Evolutionary conservation across 768 basidiomycete genomes (phyloP).

Genomic region (Termitomyces sp.): DNA sequence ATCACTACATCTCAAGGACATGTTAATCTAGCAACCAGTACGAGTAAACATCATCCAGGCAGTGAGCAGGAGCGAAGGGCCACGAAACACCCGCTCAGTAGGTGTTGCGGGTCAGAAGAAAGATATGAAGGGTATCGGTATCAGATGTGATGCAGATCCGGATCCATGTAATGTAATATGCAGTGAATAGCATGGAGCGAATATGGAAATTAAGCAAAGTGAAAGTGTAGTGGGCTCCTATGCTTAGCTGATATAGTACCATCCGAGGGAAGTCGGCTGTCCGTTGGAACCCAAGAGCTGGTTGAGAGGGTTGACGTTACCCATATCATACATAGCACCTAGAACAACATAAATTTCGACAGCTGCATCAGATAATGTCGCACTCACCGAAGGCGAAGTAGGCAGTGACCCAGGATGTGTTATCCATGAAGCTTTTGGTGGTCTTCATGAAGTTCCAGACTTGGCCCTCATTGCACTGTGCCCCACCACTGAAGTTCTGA

Average conservation of each 20-base stretch:
- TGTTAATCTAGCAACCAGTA: conserved; percentile 16
- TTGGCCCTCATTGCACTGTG: conserved; percentile 34
- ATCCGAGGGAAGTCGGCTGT: conserved; percentile 48
- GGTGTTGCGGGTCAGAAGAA: conserved; percentile 14
- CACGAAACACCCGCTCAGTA: conserved; percentile 14
- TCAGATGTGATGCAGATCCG: conserved; percentile 12
- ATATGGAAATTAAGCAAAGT: not conserved
- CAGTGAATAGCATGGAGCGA: conserved; percentile 4
- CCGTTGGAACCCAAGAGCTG: conserved; percentile 42
- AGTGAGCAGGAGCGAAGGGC: conserved; percentile 12
- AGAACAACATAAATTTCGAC: not conserved
- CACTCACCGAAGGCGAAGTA: conserved; percentile 62
- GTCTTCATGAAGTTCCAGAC: conserved; percentile 44
- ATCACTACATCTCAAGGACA: conserved; percentile 12
- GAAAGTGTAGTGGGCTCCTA: not conserved
- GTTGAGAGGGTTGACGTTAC: conserved; percentile 52
- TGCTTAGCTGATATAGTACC: conserved; percentile 37
- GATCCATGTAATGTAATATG: conserved; percentile 1
- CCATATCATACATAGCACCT: conserved; percentile 55
- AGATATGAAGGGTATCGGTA: conserved; percentile 9
- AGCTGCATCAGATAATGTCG: not conserved
- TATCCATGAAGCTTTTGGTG: conserved; percentile 42
- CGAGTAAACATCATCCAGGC: conserved; percentile 11
- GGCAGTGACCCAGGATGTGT: conserved; percentile 30
- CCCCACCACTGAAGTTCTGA: conserved; percentile 51